phyloP scores from a whole-genome alignment of 805 yeast species.

The Ogataea glucozyma region DNA sequence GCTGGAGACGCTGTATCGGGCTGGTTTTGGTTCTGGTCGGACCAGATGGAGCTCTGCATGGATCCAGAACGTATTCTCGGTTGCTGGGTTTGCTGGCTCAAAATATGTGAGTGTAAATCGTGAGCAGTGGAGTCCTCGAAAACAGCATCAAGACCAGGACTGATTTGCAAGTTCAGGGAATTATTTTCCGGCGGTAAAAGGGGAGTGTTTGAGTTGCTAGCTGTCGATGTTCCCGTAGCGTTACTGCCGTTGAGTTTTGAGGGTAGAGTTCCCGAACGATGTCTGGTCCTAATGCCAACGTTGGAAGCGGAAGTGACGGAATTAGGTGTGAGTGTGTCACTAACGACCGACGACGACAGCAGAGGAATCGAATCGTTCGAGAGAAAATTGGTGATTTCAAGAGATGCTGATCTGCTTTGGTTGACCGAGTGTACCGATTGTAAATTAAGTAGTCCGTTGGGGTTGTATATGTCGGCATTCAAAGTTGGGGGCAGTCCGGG shows the following conservation, averaged over 20 bases:
- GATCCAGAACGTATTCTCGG: slow-evolving; percentile 58
- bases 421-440: neutral
- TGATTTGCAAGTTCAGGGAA: slow-evolving; percentile 21
- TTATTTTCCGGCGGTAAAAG: slow-evolving; percentile 19
- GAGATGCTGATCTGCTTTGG: slow-evolving; percentile 21
- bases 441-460: slow-evolving; percentile 7
- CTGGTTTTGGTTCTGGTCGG: slow-evolving; percentile 40
- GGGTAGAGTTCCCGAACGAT: slow-evolving; percentile 80
- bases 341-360: slow-evolving; percentile 10
- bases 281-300: slow-evolving; percentile 52
- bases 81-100: slow-evolving; percentile 13
- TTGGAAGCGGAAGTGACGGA: slow-evolving; percentile 31
- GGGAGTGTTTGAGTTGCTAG: slow-evolving; percentile 23
- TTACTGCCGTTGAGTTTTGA: slow-evolving; percentile 46
- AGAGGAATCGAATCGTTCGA: slow-evolving; percentile 16
- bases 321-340: slow-evolving; percentile 18
- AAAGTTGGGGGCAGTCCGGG: slow-evolving; percentile 19
- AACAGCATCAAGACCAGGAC: slow-evolving; percentile 32
- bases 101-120: slow-evolving; percentile 14
- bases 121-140: slow-evolving; percentile 29
- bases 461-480: slow-evolving; percentile 10
- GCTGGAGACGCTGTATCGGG: slow-evolving; percentile 24
- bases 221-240: slow-evolving; percentile 20
- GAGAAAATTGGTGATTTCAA: slow-evolving; percentile 20
- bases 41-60: slow-evolving; percentile 59